Evolutionary conservation across 257 asterid genomes (phyloP).

Genomic region (Osmanthus fragrans): DNA sequence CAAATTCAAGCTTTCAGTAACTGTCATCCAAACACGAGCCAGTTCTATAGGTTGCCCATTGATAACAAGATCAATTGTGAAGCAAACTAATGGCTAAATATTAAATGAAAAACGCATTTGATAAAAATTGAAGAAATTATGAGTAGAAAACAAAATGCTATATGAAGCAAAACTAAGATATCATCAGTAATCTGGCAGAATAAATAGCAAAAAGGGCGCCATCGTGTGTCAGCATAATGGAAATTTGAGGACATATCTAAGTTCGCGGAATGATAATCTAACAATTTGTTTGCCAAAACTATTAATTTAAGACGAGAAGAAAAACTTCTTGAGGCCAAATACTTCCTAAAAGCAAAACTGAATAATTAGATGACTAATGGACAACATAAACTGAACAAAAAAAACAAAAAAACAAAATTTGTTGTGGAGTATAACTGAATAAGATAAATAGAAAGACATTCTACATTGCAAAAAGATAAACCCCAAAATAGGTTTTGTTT

Average conservation of each 20-base stretch:
- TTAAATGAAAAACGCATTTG: background rate
- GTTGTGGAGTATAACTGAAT: background rate
- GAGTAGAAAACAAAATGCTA: background rate
- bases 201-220: background rate
- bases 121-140: background rate
- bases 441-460: background rate
- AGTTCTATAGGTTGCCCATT: background rate
- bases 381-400: background rate
- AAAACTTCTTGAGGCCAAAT: background rate
- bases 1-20: background rate
- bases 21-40: background rate
- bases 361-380: background rate
- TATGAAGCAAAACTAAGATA: background rate
- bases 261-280: background rate
- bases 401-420: too few relatives aligned
- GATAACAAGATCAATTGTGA: slow-evolving; percentile 1
- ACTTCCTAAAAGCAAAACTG: background rate
- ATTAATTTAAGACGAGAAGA: background rate
- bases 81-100: background rate
- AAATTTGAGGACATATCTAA: background rate
- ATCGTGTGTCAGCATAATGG: background rate
- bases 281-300: slow-evolving; percentile 1
- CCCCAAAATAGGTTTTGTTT: background rate
- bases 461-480: background rate
- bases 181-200: background rate